A percentile compares a stretch with the other conserved stretches of the same genome.
Conservation (phyloP, 2,329 filamentous ascomycete species). For the Epichloe gansuensis region DNA sequence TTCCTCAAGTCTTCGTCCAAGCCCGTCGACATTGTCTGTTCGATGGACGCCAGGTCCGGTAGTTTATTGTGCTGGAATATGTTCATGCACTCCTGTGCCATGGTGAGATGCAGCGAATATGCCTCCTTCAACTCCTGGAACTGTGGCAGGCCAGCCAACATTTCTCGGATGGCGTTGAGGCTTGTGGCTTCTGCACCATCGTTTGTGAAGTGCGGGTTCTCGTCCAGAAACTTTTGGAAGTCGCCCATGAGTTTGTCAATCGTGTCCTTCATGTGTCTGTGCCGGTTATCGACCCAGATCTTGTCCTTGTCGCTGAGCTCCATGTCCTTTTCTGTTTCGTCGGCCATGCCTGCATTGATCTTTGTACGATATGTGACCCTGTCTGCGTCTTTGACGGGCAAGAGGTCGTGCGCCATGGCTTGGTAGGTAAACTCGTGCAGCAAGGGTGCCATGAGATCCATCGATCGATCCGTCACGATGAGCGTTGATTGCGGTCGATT, state of each 20-base stretch:
- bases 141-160: slow-evolving; percentile 87
- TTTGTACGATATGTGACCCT: slow-evolving; percentile 75
- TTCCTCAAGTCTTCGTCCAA: slow-evolving; percentile 86
- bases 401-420: slow-evolving; percentile 89
- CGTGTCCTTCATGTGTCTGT: slow-evolving; percentile 95
- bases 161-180: slow-evolving; percentile 87
- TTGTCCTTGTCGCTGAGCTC: slow-evolving; percentile 83
- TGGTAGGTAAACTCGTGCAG: slow-evolving; percentile 97
- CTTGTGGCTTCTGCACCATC: slow-evolving; percentile 52
- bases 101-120: slow-evolving; percentile 86
- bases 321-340: slow-evolving; percentile 75
- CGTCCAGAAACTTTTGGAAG: slow-evolving; percentile 80
- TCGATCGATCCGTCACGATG: slow-evolving; percentile 78
- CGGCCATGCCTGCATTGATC: slow-evolving; percentile 58
- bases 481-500: slow-evolving; percentile 70
- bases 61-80: slow-evolving; percentile 77
- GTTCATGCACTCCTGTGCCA: slow-evolving; percentile 97
- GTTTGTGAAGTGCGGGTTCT: slow-evolving; percentile 86
- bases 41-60: slow-evolving; percentile 71
- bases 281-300: slow-evolving; percentile 90
- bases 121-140: slow-evolving; percentile 93
- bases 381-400: slow-evolving; percentile 78
- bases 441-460: slow-evolving; percentile 80
- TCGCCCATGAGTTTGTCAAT: slow-evolving; percentile 87
- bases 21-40: slow-evolving; percentile 85